phyloP scores from a whole-genome alignment of 1,139 yeast genomes.

The Hansenula lynferdii region DNA sequence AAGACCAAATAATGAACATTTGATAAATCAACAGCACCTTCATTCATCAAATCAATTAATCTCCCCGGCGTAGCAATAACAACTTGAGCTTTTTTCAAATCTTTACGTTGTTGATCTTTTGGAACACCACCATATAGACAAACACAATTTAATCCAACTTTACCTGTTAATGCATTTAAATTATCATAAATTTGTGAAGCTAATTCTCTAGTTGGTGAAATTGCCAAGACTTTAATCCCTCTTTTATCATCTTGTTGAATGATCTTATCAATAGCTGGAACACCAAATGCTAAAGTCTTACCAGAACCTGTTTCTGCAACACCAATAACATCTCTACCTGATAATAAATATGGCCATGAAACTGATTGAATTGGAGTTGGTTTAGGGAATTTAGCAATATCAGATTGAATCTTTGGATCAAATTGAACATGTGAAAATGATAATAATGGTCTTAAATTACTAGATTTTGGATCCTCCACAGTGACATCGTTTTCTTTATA shows the following conservation, averaged over 20 bases:
- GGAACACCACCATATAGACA: constrained; percentile 98
- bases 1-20: constrained; percentile 74
- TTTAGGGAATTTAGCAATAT: constrained; percentile 65
- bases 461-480: constrained; percentile 61
- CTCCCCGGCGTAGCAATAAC: constrained; percentile 99
- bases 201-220: constrained; percentile 96
- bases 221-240: constrained; percentile 72
- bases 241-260: constrained; percentile 24
- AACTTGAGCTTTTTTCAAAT: constrained; percentile 60
- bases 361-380: constrained; percentile 98
- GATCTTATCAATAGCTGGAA: constrained; percentile 86
- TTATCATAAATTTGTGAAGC: constrained; percentile 93
- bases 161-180: constrained; percentile 59
- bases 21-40: constrained; percentile 72
- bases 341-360: constrained; percentile 88
- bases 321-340: constrained; percentile 86
- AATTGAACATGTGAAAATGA: constrained; percentile 61
- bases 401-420: constrained; percentile 48
- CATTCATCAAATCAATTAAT: constrained; percentile 83
- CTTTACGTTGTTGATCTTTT: constrained; percentile 81
- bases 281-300: constrained; percentile 95
- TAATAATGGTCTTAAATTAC: constrained; percentile 61
- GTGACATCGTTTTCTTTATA: constrained; percentile 70
- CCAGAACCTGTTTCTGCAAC: constrained; percentile 99
- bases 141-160: constrained; percentile 62